Evolutionary conservation across 805 yeast species (phyloP), one percentile per base, ranked within the genome.

Genomic region (Teunomyces cretensis): DNA sequence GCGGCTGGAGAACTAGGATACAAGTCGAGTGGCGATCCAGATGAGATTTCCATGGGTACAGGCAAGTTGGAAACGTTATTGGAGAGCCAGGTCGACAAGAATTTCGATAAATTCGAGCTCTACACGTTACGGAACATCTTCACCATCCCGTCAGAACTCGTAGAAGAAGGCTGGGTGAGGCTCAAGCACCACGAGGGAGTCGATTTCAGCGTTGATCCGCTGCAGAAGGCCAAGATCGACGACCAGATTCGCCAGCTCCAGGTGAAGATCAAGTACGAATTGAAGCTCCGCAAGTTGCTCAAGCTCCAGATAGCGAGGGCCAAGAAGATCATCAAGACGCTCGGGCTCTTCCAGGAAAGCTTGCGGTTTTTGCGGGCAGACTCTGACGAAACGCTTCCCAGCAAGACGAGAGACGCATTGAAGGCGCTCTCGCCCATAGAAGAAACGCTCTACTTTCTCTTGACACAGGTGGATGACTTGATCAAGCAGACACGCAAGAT

Each of bases 21-120:
- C 12, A 22, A 45, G 2, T 33, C 43, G 24, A 48, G 61, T n/a
- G 35, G 35, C 35, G 30, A 14, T 13, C 42, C 32, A 11, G 72
- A 70, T 16, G 95, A 86, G 49, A 81, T 89, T 2, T 80, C 78
- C 49, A 56, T 77, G n/a, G 96, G 97, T 0, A 83, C 92, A 0
- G 94, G 89, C 0, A 81, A 84, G 57, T 65, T 90, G 33, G 96
- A 90, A 55, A 80, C 90, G 0, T 62, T 87, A 17, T 57, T 91
- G 44, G 96, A 87, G 57, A 78, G 80, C 48, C 76, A 83, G 0
- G 85, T 90, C 9, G 96, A 90, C 64, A 75, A 75, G 53, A 87
- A 87, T 59, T 90, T 88, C 61, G 97, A 91, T 62, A 84, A 84
- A 60, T 82, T 88, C 55, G 97, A 91, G 65, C 67, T 89, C 28